Percentiles rank a stretch among this genome's conserved stretches.
Evolutionary conservation across 192 early-diverging fungal genomes (phyloP).

Genomic region (Umbelopsis vinacea): DNA sequence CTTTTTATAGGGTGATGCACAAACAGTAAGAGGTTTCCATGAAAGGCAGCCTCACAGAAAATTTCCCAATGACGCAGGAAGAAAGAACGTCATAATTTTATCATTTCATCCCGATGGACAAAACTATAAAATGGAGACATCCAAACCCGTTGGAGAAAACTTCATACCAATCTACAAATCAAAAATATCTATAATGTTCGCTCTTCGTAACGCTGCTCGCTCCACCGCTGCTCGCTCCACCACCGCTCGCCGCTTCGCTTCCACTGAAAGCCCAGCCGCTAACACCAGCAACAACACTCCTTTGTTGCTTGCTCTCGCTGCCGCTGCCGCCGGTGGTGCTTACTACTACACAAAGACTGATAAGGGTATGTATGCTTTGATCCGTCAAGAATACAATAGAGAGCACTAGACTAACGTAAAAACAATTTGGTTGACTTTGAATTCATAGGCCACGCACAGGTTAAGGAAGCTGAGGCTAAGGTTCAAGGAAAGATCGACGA

Average conservation of each 20-base stretch:
- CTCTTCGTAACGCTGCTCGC: neutral
- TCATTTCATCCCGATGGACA: neutral
- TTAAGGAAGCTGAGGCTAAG: slow-evolving; percentile 12
- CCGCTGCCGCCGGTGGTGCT: slow-evolving; percentile 2
- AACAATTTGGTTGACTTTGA: no score
- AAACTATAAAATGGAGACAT: neutral
- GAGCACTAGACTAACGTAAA: no score
- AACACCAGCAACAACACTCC: neutral
- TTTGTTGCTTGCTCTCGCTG: slow-evolving; percentile 4
- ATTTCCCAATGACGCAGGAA: neutral
- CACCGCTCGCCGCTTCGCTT: neutral
- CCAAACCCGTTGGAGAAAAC: neutral
- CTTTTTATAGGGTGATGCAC: no score
- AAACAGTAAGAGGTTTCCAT: no score
- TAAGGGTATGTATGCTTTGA: neutral
- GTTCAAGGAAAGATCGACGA: slow-evolving; percentile 21
- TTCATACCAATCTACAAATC: neutral
- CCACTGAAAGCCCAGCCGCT: neutral
- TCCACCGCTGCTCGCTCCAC: neutral
- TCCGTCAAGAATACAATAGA: no score
- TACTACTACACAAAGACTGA: slow-evolving; percentile 16
- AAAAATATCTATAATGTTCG: slow-evolving; percentile 10
- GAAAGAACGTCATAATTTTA: slow-evolving; percentile 5
- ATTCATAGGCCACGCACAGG: neutral
- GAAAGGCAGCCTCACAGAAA: neutral